Conservation (phyloP, 2,329 filamentous ascomycete species). For the Talaromyces atroroseus region DNA sequence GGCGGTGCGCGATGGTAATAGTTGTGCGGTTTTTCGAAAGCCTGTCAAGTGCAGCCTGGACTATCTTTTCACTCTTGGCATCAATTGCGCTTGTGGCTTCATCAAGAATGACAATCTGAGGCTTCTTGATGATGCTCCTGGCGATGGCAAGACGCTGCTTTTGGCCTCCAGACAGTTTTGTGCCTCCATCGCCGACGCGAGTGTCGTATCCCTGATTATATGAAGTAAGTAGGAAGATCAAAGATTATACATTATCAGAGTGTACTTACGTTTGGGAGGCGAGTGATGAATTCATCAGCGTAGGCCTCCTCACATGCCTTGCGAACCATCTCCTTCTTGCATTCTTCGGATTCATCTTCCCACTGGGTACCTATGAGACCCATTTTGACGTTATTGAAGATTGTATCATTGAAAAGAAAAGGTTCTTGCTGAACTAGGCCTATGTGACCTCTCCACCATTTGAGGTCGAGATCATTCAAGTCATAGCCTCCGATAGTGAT, state of each 20-base stretch:
- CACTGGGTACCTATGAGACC: conserved; percentile 49
- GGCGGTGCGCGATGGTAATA: conserved; percentile 81
- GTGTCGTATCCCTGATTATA: conserved; percentile 65
- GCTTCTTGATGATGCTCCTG: conserved; percentile 68
- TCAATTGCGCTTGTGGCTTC: conserved; percentile 86
- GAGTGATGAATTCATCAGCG: conserved; percentile 63
- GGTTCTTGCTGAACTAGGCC: conserved; percentile 79
- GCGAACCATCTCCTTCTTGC: conserved; percentile 48
- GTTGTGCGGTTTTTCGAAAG: conserved; percentile 82
- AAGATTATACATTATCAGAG: conserved; percentile 54
- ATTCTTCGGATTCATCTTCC: conserved; percentile 51
- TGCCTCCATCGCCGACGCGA: conserved; percentile 61
- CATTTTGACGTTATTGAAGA: conserved; percentile 72
- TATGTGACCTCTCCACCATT: conserved; percentile 72
- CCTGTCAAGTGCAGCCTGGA: conserved; percentile 68
- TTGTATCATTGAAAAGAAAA: conserved; percentile 72
- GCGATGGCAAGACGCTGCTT: conserved; percentile 76
- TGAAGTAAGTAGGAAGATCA: conserved; percentile 53
- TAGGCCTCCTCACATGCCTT: conserved; percentile 63
- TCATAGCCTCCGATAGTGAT: conserved; percentile 52
- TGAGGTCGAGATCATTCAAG: conserved; percentile 54
- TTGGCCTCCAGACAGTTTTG: conserved; percentile 75
- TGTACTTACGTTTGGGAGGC: conserved; percentile 45
- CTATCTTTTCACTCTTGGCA: conserved; percentile 56
- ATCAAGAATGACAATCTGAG: conserved; percentile 77